These are phyloP conservation scores for Ceratocystis alfenasii DNA, from an alignment of 2,329 filamentous ascomycete species.

Conservation along the genomic window DNA sequence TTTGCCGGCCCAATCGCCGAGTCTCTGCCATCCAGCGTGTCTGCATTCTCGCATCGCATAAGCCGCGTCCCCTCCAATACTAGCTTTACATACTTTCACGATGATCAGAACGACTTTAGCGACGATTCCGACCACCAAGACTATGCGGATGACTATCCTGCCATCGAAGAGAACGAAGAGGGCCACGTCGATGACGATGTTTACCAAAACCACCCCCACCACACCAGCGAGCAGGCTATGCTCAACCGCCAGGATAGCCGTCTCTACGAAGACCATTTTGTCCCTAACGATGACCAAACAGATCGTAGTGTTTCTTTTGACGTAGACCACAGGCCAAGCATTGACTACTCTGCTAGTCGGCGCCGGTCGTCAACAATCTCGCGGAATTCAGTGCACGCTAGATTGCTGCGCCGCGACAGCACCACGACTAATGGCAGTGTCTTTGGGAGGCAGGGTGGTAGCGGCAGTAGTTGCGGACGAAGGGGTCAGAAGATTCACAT, in stretches of 20 bases:
- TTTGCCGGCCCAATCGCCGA: slow-evolving; percentile 90
- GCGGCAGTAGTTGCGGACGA: neutral
- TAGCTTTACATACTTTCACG: slow-evolving; percentile 82
- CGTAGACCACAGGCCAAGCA: slow-evolving; percentile 32
- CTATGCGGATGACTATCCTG: slow-evolving; percentile 24
- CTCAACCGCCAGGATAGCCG: slow-evolving; percentile 29
- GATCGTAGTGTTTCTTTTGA: slow-evolving; percentile 27
- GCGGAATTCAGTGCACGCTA: slow-evolving; percentile 44
- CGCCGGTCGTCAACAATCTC: slow-evolving; percentile 53
- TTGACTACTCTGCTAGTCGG: slow-evolving; percentile 40
- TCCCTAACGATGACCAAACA: neutral
- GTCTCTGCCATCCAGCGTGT: slow-evolving; percentile 85
- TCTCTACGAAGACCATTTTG: slow-evolving; percentile 30
- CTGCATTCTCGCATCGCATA: slow-evolving; percentile 80
- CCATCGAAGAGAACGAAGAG: slow-evolving; percentile 30
- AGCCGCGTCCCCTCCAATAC: slow-evolving; percentile 69
- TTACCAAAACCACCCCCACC: neutral
- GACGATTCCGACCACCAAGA: slow-evolving; percentile 29
- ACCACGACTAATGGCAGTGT: slow-evolving; percentile 55
- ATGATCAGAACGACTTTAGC: slow-evolving; percentile 46
- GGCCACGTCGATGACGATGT: slow-evolving; percentile 23
- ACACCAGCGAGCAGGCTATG: neutral
- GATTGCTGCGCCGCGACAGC: slow-evolving; percentile 62
- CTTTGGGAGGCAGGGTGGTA: slow-evolving; percentile 41
- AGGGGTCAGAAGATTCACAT: slow-evolving; percentile 87